Evolutionary conservation across 306 rosid genomes (phyloP), one percentile per base, ranked within the genome.

Genomic region (Lagenaria siceraria): DNA sequence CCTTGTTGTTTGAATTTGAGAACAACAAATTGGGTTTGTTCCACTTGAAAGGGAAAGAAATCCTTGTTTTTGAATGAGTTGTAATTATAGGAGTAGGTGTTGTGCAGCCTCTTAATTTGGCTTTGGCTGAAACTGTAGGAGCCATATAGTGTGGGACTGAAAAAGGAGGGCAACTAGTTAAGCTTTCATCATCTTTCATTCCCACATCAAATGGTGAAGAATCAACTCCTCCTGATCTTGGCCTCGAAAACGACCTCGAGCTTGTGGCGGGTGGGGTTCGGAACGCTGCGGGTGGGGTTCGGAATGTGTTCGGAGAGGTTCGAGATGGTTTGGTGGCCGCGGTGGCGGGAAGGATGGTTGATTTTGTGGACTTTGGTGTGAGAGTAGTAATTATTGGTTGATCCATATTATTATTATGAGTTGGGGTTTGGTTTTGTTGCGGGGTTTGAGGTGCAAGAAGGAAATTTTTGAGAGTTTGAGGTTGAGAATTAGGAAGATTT

Each of bases 101-200:
- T 3, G 42, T 13, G 6, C 27, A 74, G 17, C 87, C 91, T 46
- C 97, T 87, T 3, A 78, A 88, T 83, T 89, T 92, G 64, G 99
- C 98, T 78, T 81, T 84, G 31, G 99, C 93, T 21, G 99, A 92
- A 74, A 78, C 84, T 0, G 99, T 96, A 15, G 98, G 88, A 75
- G 80, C 80, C 99, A 92, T 96, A 88, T 96, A 96, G 80, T 35
- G 90, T 52, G 99, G 99, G 72, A 83, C 98, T 0, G 98, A 89
- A 79, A 96, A 96, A 1, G 98, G 97, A 0, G 99, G 99, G 84
- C 99, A 96, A 80, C 99, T 96, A 72, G 80, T 85, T 77, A 96
- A 93, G 79, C 99, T 96, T 5, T 89, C 98, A 54, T 90, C 96
- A 63, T 96, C 99, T 78, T 81, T 92, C 4, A 87, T 48, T 6